A percentile compares a stretch with the other conserved stretches of the same genome.
Evolutionary conservation across 1,284 basidiomycete species (phyloP).

Genomic region (Fomes fomentarius): DNA sequence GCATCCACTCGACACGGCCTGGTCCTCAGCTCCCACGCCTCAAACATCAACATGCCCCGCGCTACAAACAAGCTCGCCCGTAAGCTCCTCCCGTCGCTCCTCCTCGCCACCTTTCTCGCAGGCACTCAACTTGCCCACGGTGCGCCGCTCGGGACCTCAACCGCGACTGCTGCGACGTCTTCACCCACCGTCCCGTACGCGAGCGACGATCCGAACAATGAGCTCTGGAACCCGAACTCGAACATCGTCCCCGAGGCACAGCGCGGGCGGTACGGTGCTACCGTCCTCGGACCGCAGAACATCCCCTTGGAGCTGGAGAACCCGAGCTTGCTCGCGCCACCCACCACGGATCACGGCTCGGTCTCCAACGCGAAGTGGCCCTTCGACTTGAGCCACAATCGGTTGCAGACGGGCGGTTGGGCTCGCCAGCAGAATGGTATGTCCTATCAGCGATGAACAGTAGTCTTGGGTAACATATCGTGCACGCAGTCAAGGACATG

Average conservation of each 20-base stretch:
- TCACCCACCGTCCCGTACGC: conserved; percentile 49
- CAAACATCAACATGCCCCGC: conserved; percentile 6
- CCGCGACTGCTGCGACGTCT: conserved; percentile 4
- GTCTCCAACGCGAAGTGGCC: conserved; percentile 78
- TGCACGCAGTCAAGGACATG: conserved; percentile 51
- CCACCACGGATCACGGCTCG: conserved; percentile 65
- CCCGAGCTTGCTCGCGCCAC: conserved; percentile 65
- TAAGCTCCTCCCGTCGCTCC: conserved; percentile 5
- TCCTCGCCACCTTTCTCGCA: conserved; percentile 7
- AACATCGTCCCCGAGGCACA: conserved; percentile 37
- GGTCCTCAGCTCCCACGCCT: neutral
- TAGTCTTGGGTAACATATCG: neutral
- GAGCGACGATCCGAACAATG: conserved; percentile 53
- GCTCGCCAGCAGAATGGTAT: conserved; percentile 69
- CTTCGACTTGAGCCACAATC: conserved; percentile 69
- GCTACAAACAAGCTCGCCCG: conserved; percentile 1
- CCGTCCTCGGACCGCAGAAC: conserved; percentile 61
- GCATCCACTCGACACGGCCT: too few relatives aligned
- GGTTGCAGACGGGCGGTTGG: conserved; percentile 75
- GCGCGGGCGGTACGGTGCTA: conserved; percentile 51
- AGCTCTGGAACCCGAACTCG: conserved; percentile 40
- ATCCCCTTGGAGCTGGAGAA: conserved; percentile 55
- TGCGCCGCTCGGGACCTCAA: conserved; percentile 1
- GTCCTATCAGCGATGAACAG: too few relatives aligned
- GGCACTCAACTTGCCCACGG: neutral